phyloP scores from a whole-genome alignment of 2,329 filamentous ascomycete species.

The Penicillium thymicola region DNA sequence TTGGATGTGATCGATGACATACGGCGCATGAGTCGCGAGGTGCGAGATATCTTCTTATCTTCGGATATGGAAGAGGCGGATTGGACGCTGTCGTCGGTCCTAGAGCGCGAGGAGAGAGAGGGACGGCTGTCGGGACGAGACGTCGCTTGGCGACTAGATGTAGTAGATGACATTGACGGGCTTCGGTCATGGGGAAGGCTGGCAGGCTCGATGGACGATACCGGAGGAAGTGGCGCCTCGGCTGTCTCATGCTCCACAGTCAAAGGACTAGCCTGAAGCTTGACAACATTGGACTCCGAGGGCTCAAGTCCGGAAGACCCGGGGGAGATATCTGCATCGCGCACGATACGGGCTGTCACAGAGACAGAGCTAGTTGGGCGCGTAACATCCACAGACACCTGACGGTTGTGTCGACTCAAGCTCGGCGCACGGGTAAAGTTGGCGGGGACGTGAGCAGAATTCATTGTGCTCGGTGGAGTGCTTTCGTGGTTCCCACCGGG shows the following conservation, averaged over 20 bases:
- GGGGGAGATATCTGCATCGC: conserved; percentile 52
- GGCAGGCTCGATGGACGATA: conserved; percentile 17
- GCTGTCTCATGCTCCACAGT: conserved; percentile 63
- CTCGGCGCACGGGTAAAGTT: conserved; percentile 32
- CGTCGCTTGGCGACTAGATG: conserved; percentile 32
- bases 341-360: conserved; percentile 79
- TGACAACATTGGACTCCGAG: conserved; percentile 36
- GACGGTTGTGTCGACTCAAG: conserved; percentile 29
- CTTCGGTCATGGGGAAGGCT: conserved; percentile 33
- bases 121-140: conserved; percentile 42
- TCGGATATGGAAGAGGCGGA: conserved; percentile 38
- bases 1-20: conserved; percentile 59
- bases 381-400: conserved; percentile 19
- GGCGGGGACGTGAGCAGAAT: conserved; percentile 26
- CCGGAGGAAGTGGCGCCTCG: conserved; percentile 24
- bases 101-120: conserved; percentile 39
- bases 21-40: conserved; percentile 62
- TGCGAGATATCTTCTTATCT: conserved; percentile 54
- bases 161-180: conserved; percentile 41
- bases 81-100: conserved; percentile 32
- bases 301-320: conserved; percentile 26
- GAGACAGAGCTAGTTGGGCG: conserved; percentile 69
- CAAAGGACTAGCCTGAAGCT: conserved; percentile 56
- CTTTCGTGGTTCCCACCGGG: conserved; percentile 25
- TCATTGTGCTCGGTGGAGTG: conserved; percentile 24